Base-by-base conservation (phyloP, 148 eudicot genomes). In the Rhododendron mucronatum region DNA sequence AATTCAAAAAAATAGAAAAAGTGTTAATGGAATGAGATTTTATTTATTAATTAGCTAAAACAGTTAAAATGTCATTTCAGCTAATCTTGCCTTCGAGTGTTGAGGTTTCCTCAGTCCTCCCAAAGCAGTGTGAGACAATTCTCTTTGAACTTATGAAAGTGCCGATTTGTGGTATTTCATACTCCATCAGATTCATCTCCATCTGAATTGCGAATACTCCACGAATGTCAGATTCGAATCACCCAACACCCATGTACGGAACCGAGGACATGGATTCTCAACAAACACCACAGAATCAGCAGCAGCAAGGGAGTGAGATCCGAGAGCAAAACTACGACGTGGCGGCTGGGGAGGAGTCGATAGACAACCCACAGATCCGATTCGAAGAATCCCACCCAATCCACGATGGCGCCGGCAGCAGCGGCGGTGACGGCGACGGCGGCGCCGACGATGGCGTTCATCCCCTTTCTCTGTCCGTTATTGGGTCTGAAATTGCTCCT, bases 351-450 rank as follows among this genome's bases (percentile, higher is more conserved):
- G 93, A 92, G 15, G 93, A 91, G 28, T 88, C 94, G 14, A 86
- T 92, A 39, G 94, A 91, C 28, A 89, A 91, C 85, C 89, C 91
- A 28, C 89, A 89, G 78, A 90, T 88, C 74, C 90, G 85, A 21
- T 85, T 85, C 77, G 89, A 88, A 7, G 89, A 88, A 10, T 65
- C 84, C 13, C 89, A 86, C 37, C 23, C 82, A 18, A 81, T 85
- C 39, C 86, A 80, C 65, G 88, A 87, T 50, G 86, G 4, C 12
- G 75, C 37, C 75, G 69, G 69, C 69, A 63, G 28, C 69, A 9
- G 83, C 44, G 88, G 45, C 45, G 45, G 45, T 0, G 45, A 37
- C 78, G n/a, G 81, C 35, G 89, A n/a, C 80, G n/a, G 82, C 78
- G 86, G 82, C 63, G 88, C 73, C 35, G 88, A 85, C 20, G 88